phyloP scores from a whole-genome alignment of 176 grass and related monocot genomes.

The Aegilops longissima region DNA sequence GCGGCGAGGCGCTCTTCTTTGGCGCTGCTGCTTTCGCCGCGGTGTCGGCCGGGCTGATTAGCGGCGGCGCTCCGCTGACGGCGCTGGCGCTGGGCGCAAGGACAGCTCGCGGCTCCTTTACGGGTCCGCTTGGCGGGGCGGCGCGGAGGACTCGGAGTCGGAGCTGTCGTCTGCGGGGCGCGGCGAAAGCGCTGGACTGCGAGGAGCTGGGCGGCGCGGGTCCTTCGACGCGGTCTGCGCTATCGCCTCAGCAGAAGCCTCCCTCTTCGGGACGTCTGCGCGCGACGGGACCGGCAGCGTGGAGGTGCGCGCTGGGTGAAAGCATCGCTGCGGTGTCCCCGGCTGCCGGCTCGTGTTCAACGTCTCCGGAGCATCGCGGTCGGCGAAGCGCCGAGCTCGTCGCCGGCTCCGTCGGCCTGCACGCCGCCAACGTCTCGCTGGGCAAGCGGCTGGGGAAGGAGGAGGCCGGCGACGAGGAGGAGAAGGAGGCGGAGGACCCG shows the following conservation, averaged over 20 bases:
- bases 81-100: no score
- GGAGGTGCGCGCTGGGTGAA: constrained; percentile 40
- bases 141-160: background rate
- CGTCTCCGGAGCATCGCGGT: constrained; percentile 57
- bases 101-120: no score
- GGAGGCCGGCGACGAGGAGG: no score
- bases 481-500: no score
- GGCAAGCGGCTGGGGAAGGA: background rate
- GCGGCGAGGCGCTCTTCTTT: background rate
- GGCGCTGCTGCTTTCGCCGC: constrained; percentile 23
- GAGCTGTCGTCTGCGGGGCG: constrained; percentile 5
- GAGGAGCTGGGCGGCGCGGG: constrained; percentile 64
- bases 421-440: constrained; percentile 49
- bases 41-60: background rate
- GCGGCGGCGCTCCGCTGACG: no score
- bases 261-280: constrained; percentile 44
- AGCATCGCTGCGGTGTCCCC: constrained; percentile 44
- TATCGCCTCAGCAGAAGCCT: constrained; percentile 44
- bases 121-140: no score
- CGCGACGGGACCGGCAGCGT: constrained; percentile 62
- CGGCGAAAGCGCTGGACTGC: no score
- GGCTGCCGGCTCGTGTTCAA: constrained; percentile 66
- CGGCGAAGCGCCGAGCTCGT: constrained; percentile 36
- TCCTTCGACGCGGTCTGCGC: constrained; percentile 63
- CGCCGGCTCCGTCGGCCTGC: constrained; percentile 57